Conservation (phyloP, 768 basidiomycete species). For the Coprinopsis marcescibilis region DNA sequence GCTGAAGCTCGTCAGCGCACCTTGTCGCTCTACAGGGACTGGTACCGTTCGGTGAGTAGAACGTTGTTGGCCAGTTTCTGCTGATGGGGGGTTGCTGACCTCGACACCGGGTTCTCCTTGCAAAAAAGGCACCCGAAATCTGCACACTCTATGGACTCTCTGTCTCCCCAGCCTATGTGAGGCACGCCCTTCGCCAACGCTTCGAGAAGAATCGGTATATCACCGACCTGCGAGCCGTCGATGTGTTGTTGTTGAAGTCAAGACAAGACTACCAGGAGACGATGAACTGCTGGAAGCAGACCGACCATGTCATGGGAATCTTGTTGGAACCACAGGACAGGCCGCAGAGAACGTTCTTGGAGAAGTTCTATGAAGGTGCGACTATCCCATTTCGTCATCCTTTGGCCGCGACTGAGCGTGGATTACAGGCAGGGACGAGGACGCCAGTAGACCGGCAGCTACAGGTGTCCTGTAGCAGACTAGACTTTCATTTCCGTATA, state of each 20-base stretch:
- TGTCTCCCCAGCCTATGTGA: slow-evolving; percentile 69
- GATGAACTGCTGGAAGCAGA: slow-evolving; percentile 91
- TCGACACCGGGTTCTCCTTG: slow-evolving; percentile 4
- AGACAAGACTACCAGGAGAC: slow-evolving; percentile 91
- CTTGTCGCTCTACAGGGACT: slow-evolving; percentile 81
- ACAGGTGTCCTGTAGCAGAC: slow-evolving; percentile 33
- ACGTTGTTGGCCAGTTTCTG: neutral
- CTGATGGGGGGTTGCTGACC: neutral
- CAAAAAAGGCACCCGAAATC: slow-evolving; percentile 82
- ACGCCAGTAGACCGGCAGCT: slow-evolving; percentile 64
- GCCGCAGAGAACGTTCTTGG: slow-evolving; percentile 60
- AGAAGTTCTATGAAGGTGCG: slow-evolving; percentile 82
- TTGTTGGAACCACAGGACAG: slow-evolving; percentile 43
- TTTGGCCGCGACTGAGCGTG: neutral
- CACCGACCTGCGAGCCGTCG: slow-evolving; percentile 75
- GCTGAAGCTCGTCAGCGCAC: slow-evolving; percentile 64
- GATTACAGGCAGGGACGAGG: slow-evolving; percentile 67
- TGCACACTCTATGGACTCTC: slow-evolving; percentile 75
- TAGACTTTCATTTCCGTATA: neutral
- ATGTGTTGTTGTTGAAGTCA: slow-evolving; percentile 80
- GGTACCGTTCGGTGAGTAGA: slow-evolving; percentile 90
- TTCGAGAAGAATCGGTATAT: slow-evolving; percentile 86
- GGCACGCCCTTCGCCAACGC: slow-evolving; percentile 75
- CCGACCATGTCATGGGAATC: slow-evolving; percentile 72
- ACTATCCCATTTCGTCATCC: slow-evolving; percentile 13